phyloP scores from a whole-genome alignment of 805 yeast species.

The Saccharomycopsis babjevae region DNA sequence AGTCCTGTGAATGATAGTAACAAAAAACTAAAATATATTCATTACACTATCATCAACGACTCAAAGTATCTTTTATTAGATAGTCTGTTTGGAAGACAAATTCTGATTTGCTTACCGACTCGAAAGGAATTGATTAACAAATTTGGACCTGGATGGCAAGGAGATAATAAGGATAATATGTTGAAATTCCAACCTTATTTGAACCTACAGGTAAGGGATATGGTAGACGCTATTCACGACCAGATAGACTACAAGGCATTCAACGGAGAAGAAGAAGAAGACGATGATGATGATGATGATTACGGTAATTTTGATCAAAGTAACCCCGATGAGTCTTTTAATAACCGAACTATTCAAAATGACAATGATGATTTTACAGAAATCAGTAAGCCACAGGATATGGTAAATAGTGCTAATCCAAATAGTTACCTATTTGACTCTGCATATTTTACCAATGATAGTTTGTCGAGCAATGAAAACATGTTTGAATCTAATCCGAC shows the following conservation, averaged over 20 bases:
- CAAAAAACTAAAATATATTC: neutral
- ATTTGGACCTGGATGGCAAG: slow-evolving; percentile 72
- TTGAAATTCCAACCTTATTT: slow-evolving; percentile 58
- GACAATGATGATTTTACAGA: slow-evolving; percentile 12
- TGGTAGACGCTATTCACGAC: slow-evolving; percentile 57
- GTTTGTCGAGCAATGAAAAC: neutral
- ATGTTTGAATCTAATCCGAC: neutral
- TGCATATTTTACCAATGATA: slow-evolving; percentile 3
- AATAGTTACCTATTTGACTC: neutral
- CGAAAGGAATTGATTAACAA: slow-evolving; percentile 56
- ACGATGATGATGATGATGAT: slow-evolving; percentile 23
- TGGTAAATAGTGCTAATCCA: neutral
- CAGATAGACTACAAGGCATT: slow-evolving; percentile 22
- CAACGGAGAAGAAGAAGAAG: slow-evolving; percentile 20
- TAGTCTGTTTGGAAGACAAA: slow-evolving; percentile 16
- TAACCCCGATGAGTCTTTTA: slow-evolving; percentile 17
- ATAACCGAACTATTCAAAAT: slow-evolving; percentile 13
- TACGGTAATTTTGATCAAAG: slow-evolving; percentile 13
- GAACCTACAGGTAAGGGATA: slow-evolving; percentile 61
- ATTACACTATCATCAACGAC: neutral
- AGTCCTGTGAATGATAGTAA: neutral
- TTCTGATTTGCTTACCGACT: slow-evolving; percentile 62
- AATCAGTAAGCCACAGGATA: slow-evolving; percentile 8
- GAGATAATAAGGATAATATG: slow-evolving; percentile 43
- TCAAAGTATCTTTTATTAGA: neutral